Percentiles rank a stretch among this genome's conserved stretches.
Evolutionary conservation across 129 eudicot genomes (phyloP).

Genomic region (Chrysanthemum lavandulifolium): DNA sequence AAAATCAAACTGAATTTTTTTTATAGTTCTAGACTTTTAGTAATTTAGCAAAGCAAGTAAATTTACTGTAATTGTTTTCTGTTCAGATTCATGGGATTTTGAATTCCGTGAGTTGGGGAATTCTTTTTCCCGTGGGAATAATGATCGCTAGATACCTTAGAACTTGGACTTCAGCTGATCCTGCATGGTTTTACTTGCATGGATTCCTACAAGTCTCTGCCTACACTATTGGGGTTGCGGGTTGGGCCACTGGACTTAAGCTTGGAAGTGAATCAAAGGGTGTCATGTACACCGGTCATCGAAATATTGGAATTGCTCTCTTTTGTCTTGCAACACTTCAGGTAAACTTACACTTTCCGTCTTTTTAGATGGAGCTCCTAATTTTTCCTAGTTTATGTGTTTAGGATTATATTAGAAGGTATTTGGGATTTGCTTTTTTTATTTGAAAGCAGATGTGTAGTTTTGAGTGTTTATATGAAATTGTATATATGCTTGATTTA

Average conservation of each 20-base stretch:
- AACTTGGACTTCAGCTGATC: slow-evolving; percentile 57
- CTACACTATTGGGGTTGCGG: slow-evolving; percentile 82
- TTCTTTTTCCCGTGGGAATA: slow-evolving; percentile 63
- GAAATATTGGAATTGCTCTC: slow-evolving; percentile 71
- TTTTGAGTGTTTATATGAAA: too few relatives aligned
- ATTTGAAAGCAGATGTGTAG: too few relatives aligned
- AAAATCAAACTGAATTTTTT: too few relatives aligned
- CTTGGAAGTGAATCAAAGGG: slow-evolving; percentile 79
- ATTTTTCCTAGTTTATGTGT: too few relatives aligned
- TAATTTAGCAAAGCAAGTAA: background rate
- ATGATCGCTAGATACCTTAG: slow-evolving; percentile 66
- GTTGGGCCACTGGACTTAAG: slow-evolving; percentile 87
- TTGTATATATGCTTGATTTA: too few relatives aligned
- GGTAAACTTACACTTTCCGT: slow-evolving; percentile 33
- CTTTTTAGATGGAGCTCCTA: too few relatives aligned
- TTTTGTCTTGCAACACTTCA: slow-evolving; percentile 82
- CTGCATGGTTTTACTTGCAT: slow-evolving; percentile 88
- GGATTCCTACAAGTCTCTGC: slow-evolving; percentile 63
- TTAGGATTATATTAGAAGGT: too few relatives aligned
- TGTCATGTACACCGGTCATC: slow-evolving; percentile 46
- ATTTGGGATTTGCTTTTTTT: too few relatives aligned
- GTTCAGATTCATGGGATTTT: slow-evolving; percentile 82
- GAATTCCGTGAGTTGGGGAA: slow-evolving; percentile 81
- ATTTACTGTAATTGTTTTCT: background rate
- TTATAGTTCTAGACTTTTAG: background rate